Conservation (phyloP, 2,329 filamentous ascomycete species). For the Fusarium heterosporum region DNA sequence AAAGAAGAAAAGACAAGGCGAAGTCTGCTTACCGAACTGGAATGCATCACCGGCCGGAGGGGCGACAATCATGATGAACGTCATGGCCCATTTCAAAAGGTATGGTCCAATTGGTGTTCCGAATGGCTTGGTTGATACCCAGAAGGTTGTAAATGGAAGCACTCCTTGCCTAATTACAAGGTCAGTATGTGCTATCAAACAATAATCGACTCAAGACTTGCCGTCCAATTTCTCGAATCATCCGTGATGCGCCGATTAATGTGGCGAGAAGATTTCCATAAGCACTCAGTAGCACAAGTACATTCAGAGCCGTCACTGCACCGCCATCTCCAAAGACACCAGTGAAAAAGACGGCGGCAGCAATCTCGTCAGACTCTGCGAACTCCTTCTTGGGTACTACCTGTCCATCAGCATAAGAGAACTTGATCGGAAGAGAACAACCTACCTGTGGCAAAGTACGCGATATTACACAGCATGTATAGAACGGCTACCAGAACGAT, state of each 20-base stretch:
- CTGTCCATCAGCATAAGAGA: not conserved
- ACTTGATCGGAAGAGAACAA: accelerated
- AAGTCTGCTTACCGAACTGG: conserved; percentile 1
- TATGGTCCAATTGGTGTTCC: conserved; percentile 72
- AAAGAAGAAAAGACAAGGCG: not conserved
- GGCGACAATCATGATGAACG: conserved; percentile 69
- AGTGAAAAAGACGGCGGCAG: conserved; percentile 70
- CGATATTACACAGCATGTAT: conserved; percentile 70
- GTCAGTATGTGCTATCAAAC: not conserved
- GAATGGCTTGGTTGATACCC: conserved; percentile 72
- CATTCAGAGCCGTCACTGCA: conserved; percentile 61
- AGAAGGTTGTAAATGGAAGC: conserved; percentile 69
- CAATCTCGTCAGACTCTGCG: conserved; percentile 62
- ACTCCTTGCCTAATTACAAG: conserved; percentile 67
- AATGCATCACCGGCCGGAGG: conserved; percentile 74
- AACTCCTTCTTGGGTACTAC: conserved; percentile 65
- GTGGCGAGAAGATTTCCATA: conserved; percentile 70
- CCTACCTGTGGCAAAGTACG: conserved; percentile 65
- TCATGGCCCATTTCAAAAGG: conserved; percentile 67
- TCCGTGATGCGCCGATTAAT: conserved; percentile 64
- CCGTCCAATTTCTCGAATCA: conserved; percentile 67
- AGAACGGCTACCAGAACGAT: conserved; percentile 64
- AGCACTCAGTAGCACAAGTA: conserved; percentile 66
- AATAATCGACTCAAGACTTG: not conserved
- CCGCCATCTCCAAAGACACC: conserved; percentile 63